A percentile compares a stretch with the other conserved stretches of the same genome.
phyloP scores from a whole-genome alignment of 2,329 filamentous ascomycete genomes.

The Penicillium concentricum region DNA sequence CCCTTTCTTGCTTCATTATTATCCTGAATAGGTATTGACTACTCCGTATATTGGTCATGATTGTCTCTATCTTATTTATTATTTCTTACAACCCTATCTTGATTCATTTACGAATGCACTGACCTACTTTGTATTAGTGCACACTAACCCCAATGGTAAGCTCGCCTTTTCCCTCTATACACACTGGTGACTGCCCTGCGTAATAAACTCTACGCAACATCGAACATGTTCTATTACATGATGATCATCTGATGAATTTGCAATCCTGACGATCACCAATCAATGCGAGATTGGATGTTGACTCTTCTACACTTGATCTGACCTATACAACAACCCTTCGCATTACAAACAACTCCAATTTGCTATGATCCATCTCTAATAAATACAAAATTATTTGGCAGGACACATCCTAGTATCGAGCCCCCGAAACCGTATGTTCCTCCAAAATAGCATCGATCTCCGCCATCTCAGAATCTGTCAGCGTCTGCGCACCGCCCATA shows the following conservation, averaged over 20 bases:
- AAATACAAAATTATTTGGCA: not conserved
- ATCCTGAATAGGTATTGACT: not conserved
- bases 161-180: not conserved
- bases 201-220: constrained; percentile 9
- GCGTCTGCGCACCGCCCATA: constrained; percentile 26
- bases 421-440: constrained; percentile 40
- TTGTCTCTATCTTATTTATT: not conserved
- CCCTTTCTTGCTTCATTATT: not conserved
- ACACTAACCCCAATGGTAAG: not conserved
- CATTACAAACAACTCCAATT: constrained; percentile 2
- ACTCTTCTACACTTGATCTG: constrained; percentile 51
- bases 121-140: not conserved
- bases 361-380: constrained; percentile 16
- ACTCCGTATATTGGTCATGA: not conserved
- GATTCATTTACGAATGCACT: not conserved
- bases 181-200: not conserved
- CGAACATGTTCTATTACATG: constrained; percentile 23
- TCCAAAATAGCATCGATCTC: constrained; percentile 54
- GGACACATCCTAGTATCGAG: constrained; percentile 23
- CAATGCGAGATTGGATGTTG: constrained; percentile 45
- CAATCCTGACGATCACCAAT: constrained; percentile 46
- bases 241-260: constrained; percentile 47
- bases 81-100: not conserved
- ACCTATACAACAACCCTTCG: constrained; percentile 15
- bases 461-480: constrained; percentile 43